These are phyloP conservation scores for Neoboletus subvelutipes DNA, from an alignment of 768 basidiomycete genomes.

Conservation along the genomic window DNA sequence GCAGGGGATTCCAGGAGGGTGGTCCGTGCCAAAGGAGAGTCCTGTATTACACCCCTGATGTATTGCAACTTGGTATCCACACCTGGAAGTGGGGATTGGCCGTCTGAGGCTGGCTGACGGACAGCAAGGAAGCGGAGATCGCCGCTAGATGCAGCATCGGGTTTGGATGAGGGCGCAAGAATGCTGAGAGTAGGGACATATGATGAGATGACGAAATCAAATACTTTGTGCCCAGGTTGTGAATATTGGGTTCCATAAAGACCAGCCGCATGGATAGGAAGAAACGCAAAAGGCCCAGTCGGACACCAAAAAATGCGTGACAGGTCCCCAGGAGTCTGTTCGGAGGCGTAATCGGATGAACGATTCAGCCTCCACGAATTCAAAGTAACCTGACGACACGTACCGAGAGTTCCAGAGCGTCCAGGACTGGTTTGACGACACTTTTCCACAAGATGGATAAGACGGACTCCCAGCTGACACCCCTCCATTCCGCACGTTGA, in stretches of 20 bases:
- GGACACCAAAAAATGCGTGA: background rate
- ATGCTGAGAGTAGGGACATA: background rate
- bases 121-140: background rate
- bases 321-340: background rate
- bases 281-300: background rate
- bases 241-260: background rate
- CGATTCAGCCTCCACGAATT: background rate
- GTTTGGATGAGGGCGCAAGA: background rate
- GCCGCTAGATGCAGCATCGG: background rate
- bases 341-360: too few relatives aligned
- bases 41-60: background rate
- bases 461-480: background rate
- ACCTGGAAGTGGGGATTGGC: background rate
- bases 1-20: background rate
- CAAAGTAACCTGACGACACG: background rate
- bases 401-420: background rate
- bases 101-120: background rate
- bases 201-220: background rate
- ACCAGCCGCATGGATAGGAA: background rate
- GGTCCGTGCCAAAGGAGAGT: background rate
- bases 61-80: background rate
- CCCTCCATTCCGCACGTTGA: background rate
- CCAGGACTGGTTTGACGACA: background rate
- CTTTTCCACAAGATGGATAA: background rate
- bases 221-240: background rate